These are phyloP conservation scores for Amaranthus palmeri DNA, from an alignment of 148 eudicot species.

Conservation along the genomic window DNA sequence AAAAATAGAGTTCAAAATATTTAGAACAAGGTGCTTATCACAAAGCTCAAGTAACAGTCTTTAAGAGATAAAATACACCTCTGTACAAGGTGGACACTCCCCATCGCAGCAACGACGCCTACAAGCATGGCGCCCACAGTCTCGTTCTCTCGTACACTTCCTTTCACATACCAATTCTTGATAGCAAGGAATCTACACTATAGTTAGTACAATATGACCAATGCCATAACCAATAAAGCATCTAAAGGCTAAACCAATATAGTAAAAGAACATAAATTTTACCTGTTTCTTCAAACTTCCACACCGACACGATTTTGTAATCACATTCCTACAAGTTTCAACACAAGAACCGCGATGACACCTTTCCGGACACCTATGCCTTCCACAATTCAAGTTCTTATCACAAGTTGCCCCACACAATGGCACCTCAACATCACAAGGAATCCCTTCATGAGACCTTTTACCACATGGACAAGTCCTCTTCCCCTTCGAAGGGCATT, in stretches of 20 bases:
- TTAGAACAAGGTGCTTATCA: not conserved
- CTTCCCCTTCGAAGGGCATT: conserved; percentile 80
- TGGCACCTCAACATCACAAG: conserved; percentile 76
- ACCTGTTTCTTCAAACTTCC: conserved; percentile 97
- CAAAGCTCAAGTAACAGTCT: not conserved
- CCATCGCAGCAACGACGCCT: conserved; percentile 96
- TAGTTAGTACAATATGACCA: conserved; percentile 27
- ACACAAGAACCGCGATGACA: conserved; percentile 83
- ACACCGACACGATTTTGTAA: conserved; percentile 80
- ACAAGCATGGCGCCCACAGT: conserved; percentile 98
- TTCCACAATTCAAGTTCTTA: conserved; percentile 70
- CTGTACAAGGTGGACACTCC: conserved; percentile 90
- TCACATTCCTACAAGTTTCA: conserved; percentile 72
- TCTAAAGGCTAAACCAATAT: conserved; percentile 5
- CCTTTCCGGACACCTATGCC: conserved; percentile 86
- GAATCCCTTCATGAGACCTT: conserved; percentile 76
- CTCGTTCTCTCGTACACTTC: conserved; percentile 73
- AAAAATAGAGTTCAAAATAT: conserved; percentile 14
- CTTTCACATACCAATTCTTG: conserved; percentile 94
- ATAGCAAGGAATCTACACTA: conserved; percentile 93
- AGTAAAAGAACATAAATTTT: not conserved
- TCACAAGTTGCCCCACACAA: conserved; percentile 87
- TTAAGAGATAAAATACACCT: conserved; percentile 38
- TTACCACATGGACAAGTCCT: conserved; percentile 89
- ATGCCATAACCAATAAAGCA: conserved; percentile 12